Evolutionary conservation across 2,329 filamentous ascomycete species (phyloP).

Genomic region (Curvularia sp.): DNA sequence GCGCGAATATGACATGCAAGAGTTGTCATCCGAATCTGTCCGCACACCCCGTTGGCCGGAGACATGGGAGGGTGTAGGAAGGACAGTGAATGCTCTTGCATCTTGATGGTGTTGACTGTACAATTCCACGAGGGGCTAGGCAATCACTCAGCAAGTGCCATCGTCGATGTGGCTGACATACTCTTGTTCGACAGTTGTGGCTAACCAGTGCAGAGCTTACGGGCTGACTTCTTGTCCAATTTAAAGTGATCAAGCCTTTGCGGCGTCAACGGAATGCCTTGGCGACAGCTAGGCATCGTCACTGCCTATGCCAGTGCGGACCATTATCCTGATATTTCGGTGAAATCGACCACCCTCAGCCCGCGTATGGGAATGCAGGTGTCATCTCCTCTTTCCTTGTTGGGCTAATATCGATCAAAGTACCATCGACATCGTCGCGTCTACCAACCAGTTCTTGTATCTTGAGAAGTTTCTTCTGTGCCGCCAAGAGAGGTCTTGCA

Average conservation of each 20-base stretch:
- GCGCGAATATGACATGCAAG: background rate
- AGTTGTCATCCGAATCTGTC: background rate
- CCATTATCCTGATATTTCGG: no score
- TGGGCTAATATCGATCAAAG: background rate
- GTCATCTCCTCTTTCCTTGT: background rate
- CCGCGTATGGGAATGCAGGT: no score
- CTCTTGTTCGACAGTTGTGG: background rate
- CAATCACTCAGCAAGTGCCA: background rate
- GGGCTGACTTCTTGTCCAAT: background rate
- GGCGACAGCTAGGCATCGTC: background rate
- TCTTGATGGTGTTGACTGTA: background rate
- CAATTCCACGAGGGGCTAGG: background rate
- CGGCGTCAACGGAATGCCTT: background rate
- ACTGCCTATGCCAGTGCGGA: no score
- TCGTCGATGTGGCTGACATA: background rate
- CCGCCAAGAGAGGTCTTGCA: slow-evolving; percentile 31
- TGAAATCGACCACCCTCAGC: no score
- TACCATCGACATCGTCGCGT: background rate
- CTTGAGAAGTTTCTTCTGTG: slow-evolving; percentile 37
- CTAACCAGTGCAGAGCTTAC: background rate
- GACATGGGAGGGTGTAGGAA: background rate
- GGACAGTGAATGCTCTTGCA: background rate
- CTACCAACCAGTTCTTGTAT: slow-evolving; percentile 38
- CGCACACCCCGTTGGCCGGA: background rate
- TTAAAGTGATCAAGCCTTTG: background rate